A percentile compares a stretch with the other conserved stretches of the same genome.
Evolutionary conservation across 345 rosid species (phyloP).

Genomic region (Xanthoceras sorbifolium): DNA sequence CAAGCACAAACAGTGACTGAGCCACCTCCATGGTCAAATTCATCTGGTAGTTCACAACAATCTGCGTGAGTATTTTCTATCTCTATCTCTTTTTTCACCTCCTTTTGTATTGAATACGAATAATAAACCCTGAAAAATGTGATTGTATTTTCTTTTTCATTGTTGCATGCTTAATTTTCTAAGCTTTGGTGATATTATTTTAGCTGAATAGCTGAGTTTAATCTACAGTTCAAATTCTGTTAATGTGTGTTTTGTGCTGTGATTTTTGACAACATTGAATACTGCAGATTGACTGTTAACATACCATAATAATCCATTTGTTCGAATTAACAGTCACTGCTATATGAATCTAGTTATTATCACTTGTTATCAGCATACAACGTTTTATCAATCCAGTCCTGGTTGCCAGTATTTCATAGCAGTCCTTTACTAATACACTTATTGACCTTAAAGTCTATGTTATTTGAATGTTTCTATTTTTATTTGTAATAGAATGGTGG

Average conservation of each 20-base stretch:
- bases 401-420: neutral
- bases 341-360: neutral
- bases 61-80: constrained; percentile 49
- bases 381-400: neutral
- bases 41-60: constrained; percentile 45
- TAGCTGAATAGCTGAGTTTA: neutral
- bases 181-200: too few relatives aligned
- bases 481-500: constrained; percentile 11
- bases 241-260: neutral
- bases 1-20: constrained; percentile 52
- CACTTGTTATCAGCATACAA: neutral
- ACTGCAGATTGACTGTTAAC: neutral
- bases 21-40: constrained; percentile 90
- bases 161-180: too few relatives aligned
- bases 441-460: neutral
- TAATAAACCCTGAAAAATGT: neutral
- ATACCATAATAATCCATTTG: neutral
- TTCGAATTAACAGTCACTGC: neutral
- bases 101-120: neutral
- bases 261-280: too few relatives aligned
- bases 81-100: neutral
- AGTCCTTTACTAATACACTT: neutral
- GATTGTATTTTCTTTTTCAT: neutral
- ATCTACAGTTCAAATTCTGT: neutral
- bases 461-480: neutral